phyloP scores from a whole-genome alignment of 2,329 filamentous ascomycete genomes.

The Alternaria sp. region DNA sequence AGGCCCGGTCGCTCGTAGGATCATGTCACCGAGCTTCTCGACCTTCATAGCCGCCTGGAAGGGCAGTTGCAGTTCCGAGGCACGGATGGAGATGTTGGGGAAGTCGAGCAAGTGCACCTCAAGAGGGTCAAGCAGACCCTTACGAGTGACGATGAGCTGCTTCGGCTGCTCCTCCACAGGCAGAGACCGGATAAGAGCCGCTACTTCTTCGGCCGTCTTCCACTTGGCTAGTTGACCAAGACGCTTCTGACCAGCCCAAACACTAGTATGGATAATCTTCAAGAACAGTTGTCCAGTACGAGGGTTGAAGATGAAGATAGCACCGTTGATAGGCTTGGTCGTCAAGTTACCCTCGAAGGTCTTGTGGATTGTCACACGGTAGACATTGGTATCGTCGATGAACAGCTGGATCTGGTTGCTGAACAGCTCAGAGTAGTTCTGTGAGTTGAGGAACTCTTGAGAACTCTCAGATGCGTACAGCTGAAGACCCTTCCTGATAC shows the following conservation, averaged over 20 bases:
- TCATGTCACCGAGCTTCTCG: slow-evolving; percentile 99
- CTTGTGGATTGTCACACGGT: slow-evolving; percentile 99
- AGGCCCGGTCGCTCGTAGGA: slow-evolving; percentile 94
- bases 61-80: slow-evolving; percentile 92
- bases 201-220: slow-evolving; percentile 99
- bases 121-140: slow-evolving; percentile 94
- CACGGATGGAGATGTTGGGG: slow-evolving; percentile 97
- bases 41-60: slow-evolving; percentile 99
- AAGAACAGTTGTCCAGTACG: slow-evolving; percentile 95
- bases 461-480: slow-evolving; percentile 98
- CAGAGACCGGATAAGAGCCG: slow-evolving; percentile 90
- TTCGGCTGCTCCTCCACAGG: slow-evolving; percentile 98
- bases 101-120: slow-evolving; percentile 98
- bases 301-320: slow-evolving; percentile 99
- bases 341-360: slow-evolving; percentile 99
- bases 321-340: slow-evolving; percentile 98
- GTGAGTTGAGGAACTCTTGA: slow-evolving; percentile 98
- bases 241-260: slow-evolving; percentile 99
- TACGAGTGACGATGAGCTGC: slow-evolving; percentile 96
- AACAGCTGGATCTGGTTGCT: slow-evolving; percentile 99
- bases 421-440: slow-evolving; percentile 99
- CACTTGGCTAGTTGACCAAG: slow-evolving; percentile 97
- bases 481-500: slow-evolving; percentile 97
- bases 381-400: slow-evolving; percentile 99
- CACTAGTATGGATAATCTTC: slow-evolving; percentile 99